phyloP scores from a whole-genome alignment of 2,329 filamentous ascomycete species.

The Aspergillus viridinutans region DNA sequence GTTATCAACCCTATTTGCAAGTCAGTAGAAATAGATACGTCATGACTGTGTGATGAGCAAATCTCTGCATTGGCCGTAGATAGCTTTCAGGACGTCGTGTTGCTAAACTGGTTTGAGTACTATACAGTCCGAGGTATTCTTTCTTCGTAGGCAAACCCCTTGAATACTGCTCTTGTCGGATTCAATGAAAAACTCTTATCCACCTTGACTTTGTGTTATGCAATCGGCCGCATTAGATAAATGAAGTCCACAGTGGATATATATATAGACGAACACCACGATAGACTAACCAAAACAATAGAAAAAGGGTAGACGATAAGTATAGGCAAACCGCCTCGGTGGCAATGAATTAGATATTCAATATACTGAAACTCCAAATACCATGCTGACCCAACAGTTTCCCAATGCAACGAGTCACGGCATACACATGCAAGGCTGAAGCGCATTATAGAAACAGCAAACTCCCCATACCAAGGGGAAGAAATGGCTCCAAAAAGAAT shows the following conservation, averaged over 20 bases:
- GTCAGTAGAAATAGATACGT: not conserved
- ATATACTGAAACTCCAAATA: slow-evolving; percentile 9
- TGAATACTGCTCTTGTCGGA: not conserved
- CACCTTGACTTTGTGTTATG: not conserved
- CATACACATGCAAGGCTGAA: slow-evolving; percentile 12
- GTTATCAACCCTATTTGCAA: not conserved
- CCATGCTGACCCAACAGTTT: not conserved
- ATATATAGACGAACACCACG: not conserved
- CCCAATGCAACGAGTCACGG: slow-evolving; percentile 4
- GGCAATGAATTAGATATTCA: slow-evolving; percentile 4
- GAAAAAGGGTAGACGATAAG: not conserved
- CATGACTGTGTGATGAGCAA: not conserved
- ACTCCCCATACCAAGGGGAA: slow-evolving; percentile 2
- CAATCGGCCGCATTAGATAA: too few species aligned
- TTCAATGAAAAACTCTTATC: not conserved
- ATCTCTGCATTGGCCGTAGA: not conserved
- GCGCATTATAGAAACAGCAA: slow-evolving; percentile 12
- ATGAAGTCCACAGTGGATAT: not conserved
- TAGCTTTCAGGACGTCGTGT: not conserved
- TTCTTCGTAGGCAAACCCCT: not conserved
- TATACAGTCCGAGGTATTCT: not conserved
- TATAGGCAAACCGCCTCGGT: not conserved
- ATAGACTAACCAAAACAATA: not conserved
- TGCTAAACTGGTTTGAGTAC: too few species aligned
- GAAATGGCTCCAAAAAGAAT: slow-evolving; percentile 6